Base-by-base conservation (phyloP, 2,329 filamentous ascomycete species). In the Neonectria ditissima region DNA sequence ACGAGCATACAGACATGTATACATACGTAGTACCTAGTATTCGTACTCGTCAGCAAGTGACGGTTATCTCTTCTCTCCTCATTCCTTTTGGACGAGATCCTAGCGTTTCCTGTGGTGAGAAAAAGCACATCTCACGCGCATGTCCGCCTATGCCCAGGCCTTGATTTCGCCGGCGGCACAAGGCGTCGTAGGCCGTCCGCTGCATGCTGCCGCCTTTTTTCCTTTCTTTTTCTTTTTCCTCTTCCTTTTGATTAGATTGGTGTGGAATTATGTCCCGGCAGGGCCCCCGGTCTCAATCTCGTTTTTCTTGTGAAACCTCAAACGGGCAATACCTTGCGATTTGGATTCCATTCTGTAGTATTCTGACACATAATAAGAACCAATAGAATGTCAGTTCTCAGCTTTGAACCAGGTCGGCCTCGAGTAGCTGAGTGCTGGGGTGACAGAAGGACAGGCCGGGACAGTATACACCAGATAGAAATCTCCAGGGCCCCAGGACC, bases 41-140 rank as follows among this genome's bases (percentile, higher is more conserved):
- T 48, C 28, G 45, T 20, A 20, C 47, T 13, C 5, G 30, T 28
- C 20, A 45, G 30, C 22, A 55, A 53, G 28, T 39, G 58, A 20
- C 11, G 8, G 64, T 71, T 71, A 53, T 64, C 68, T 66, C 69
- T 72, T 72, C 65, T 52, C 69, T 69, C 69, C 44, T 65, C 59
- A 48, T 66, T 51, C 30, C 45, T 63, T 59, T 52, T 59, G 55
- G 54, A 34, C 51, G 30, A 59, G 53, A 60, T 59, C 55, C 34
- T 54, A 48, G 58, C 59, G 48, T 54, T 47, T 63, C 45, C 43
- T 65, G 45, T 65, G 55, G 45, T 48, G 48, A 30, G 56, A 52
- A 55, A 66, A 72, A 68, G 61, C 62, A 69, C 72, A 13, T 53
- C 30, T 41, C 34, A 37, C 43, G 41, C 53, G 32, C 53, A 63